Percentiles rank a stretch among this genome's conserved stretches.
Conservation (phyloP, 192 early-diverging fungal genomes). For the Backusella parvicylindrica region DNA sequence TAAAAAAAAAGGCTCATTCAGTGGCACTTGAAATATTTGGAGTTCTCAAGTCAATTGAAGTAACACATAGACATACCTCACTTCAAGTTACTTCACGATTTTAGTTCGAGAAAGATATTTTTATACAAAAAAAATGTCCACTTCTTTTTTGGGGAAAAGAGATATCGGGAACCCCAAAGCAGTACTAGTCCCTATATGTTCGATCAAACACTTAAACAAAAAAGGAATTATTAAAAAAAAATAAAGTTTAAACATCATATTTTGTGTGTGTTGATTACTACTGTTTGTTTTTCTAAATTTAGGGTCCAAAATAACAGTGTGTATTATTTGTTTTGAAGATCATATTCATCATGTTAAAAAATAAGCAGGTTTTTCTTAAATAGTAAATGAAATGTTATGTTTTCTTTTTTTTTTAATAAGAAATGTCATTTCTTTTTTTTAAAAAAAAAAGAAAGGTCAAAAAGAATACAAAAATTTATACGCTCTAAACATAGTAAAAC, state of each 20-base stretch:
- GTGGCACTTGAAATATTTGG: not conserved
- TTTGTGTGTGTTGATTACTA: not conserved
- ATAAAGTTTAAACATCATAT: not conserved
- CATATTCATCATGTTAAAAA: not conserved
- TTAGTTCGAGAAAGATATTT: not conserved
- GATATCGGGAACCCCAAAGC: not conserved
- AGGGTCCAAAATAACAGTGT: not conserved
- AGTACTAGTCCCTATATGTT: not conserved
- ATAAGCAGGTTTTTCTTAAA: not conserved
- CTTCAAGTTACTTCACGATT: not conserved
- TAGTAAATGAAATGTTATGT: not conserved
- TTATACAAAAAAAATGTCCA: no score
- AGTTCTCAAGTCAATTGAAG: not conserved
- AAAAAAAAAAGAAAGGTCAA: not conserved
- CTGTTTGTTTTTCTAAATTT: not conserved
- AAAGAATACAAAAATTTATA: not conserved
- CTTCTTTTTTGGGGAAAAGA: not conserved
- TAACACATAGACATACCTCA: not conserved
- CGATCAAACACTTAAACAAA: not conserved
- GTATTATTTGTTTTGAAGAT: slow-evolving; percentile 2
- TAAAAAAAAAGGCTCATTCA: not conserved
- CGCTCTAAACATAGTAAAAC: not conserved
- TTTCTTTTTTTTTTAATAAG: not conserved
- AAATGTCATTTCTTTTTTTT: no score
- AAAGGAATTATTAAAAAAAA: not conserved